These are phyloP conservation scores for Takashimella koratensis DNA, from an alignment of 1,284 basidiomycete genomes.

Conservation along the genomic window DNA sequence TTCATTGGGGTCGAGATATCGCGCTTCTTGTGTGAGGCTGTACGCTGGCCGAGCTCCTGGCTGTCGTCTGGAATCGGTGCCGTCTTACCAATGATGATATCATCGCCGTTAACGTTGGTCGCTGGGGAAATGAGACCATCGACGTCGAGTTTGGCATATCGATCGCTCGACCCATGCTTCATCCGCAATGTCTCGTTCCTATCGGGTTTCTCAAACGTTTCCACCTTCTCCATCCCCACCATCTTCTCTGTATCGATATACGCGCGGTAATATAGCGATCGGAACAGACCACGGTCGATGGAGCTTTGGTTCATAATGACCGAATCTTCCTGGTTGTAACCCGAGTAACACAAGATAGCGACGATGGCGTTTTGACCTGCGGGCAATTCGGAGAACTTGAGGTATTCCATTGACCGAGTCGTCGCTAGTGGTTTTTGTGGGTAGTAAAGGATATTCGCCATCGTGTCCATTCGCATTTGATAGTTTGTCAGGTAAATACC, in stretches of 20 bases:
- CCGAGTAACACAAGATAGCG: conserved; percentile 96
- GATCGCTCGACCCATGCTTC: conserved; percentile 79
- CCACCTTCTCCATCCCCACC: conserved; percentile 83
- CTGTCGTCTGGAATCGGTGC: conserved; percentile 94
- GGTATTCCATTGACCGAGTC: conserved; percentile 97
- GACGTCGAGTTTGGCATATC: conserved; percentile 94
- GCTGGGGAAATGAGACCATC: conserved; percentile 95
- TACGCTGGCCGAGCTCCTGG: conserved; percentile 94
- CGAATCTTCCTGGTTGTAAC: conserved; percentile 99
- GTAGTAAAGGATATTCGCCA: conserved; percentile 97
- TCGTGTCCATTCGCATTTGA: conserved; percentile 96
- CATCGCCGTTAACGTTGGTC: conserved; percentile 90
- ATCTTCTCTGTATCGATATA: conserved; percentile 99
- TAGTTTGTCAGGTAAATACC: conserved; percentile 97
- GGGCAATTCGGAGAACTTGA: conserved; percentile 94
- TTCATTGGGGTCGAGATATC: conserved; percentile 98
- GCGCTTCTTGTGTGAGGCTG: conserved; percentile 80
- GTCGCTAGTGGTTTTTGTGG: conserved; percentile 98
- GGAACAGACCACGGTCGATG: conserved; percentile 95
- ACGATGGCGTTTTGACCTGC: conserved; percentile 98
- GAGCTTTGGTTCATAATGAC: conserved; percentile 99
- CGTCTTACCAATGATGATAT: conserved; percentile 99
- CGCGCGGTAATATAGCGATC: conserved; percentile 96
- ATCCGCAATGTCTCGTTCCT: conserved; percentile 89
- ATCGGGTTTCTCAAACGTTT: conserved; percentile 96